A percentile compares a stretch with the other conserved stretches of the same genome.
Conservation (phyloP, 306 rosid species). For the Cucumis sativus region Cucumber_9930_V3 NC_026656.2:11495501-11496000, state of each 20-base stretch:
- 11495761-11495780: not conserved
- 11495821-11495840: not conserved
- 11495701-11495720: no score
- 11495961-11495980: conserved; percentile 96
- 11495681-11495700: no score
- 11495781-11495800: not conserved
- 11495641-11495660: no score
- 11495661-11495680: no score
- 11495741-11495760: not conserved
- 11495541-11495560: no score
- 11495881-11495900: conserved; percentile 11
- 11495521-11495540: no score
- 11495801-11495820: not conserved
- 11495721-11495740: not conserved
- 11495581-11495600: no score
- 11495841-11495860: not conserved
- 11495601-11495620: no score
- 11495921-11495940: conserved; percentile 72
- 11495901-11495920: conserved; percentile 70
- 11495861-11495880: not conserved
- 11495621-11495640: no score
- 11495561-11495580: no score
- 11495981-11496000: conserved; percentile 96
- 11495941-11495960: conserved; percentile 92
- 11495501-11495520: no score